These are phyloP conservation scores for Torulaspora microellipsoides DNA, from an alignment of 805 yeast species.

Conservation along the genomic window DNA sequence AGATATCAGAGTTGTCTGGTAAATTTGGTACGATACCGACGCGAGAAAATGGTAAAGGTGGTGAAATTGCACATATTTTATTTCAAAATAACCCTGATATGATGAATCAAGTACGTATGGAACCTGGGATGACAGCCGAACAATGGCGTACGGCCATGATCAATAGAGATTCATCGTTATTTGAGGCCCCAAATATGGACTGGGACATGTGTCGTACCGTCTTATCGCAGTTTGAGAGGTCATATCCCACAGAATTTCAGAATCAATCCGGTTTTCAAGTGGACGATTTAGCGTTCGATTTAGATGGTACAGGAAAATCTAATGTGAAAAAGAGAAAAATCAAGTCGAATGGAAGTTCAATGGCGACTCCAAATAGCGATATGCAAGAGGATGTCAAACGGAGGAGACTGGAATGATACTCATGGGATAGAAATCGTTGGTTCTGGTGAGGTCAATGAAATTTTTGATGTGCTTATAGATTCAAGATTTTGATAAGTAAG, in stretches of 20 bases:
- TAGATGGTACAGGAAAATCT: conserved; percentile 33
- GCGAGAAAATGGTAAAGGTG: conserved; percentile 36
- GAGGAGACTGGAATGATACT: conserved; percentile 30
- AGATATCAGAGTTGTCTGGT: conserved; percentile 81
- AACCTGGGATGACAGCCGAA: conserved; percentile 26
- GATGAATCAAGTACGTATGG: conserved; percentile 25
- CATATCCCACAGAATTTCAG: conserved; percentile 33
- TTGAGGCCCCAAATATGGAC: conserved; percentile 26
- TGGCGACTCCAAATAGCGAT: conserved; percentile 35
- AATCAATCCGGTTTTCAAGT: conserved; percentile 26
- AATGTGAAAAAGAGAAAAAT: conserved; percentile 29
- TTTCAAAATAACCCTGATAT: conserved; percentile 35
- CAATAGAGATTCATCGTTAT: conserved; percentile 27
- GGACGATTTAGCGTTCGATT: conserved; percentile 35
- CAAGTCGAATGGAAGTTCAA: conserved; percentile 33
- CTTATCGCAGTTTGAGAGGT: conserved; percentile 31
- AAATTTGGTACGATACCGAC: conserved; percentile 59
- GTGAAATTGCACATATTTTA: conserved; percentile 32
- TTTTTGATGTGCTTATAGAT: no score
- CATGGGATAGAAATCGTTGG: no score
- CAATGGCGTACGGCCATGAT: conserved; percentile 23
- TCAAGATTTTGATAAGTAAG: no score
- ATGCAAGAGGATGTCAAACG: conserved; percentile 30
- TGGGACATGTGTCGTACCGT: conserved; percentile 32
- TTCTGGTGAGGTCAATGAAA: no score